Base-by-base conservation (phyloP, 495 filamentous ascomycete genomes). In the Ramalina intermedia region DNA sequence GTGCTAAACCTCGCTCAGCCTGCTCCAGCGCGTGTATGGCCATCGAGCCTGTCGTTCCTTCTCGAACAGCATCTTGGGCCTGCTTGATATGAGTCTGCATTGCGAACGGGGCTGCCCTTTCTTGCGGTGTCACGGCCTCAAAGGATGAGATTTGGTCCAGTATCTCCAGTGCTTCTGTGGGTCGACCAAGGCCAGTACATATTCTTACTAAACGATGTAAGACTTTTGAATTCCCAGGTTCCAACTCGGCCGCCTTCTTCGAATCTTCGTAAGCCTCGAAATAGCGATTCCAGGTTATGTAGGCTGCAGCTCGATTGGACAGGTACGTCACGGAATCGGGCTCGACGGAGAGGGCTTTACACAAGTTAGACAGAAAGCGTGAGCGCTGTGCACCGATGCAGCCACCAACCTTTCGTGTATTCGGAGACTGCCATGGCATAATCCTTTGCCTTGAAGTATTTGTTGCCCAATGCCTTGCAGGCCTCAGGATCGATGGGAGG, bases 281-380 rank as follows among this genome's bases (percentile, higher is more conserved):
- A 60, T 76, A 96, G 56, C 80, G 77, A 49, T 80, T 78, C 38
- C 82, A 84, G 33, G 84, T 80, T 75, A 98, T 89, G 67, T 84
- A 84, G 12, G 91, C 93, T 6, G 91, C 91, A 23, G 93, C 87
- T 50, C 93, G 83, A 74, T 98, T 98, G 54, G 85, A 89, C 37
- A 93, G 79, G 62, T 94, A 98, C 29, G 89, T 94, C 14, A 88
- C 74, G 16, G 85, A 86, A 62, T 68, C 72, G 53, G 80, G 85
- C 58, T 84, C 76, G 46, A 81, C 72, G 54, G 89, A 83, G 59
- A 96, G 81, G 48, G 91, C 88, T 95, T 49, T 37, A 16, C n/a
- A 6, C 35, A 12, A 39, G 40, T 50, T 33, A 51, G 47, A 24
- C 41, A 41, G 35, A 5, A 45, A 36, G 49, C 17, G 21, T 50